Percentiles rank a stretch among this genome's conserved stretches.
phyloP scores from a whole-genome alignment of 495 filamentous ascomycete genomes.

The Penicillium ucsense region DNA sequence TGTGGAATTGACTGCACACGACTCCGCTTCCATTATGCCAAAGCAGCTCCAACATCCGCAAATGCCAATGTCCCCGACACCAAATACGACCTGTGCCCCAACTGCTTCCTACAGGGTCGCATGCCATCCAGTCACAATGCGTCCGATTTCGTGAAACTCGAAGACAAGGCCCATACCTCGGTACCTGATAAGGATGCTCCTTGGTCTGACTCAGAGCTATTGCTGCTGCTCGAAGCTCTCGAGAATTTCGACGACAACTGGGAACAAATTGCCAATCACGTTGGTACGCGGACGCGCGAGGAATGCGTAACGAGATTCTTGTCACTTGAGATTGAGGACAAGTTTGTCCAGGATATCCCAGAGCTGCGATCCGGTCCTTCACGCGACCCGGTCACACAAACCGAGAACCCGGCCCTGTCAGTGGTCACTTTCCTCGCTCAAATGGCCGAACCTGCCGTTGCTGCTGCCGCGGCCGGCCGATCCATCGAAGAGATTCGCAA shows the following conservation, averaged over 20 bases:
- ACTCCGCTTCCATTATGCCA: constrained; percentile 78
- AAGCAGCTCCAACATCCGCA: constrained; percentile 45
- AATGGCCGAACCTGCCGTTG: constrained; percentile 77
- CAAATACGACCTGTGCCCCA: constrained; percentile 82
- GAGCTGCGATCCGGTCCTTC: constrained; percentile 58
- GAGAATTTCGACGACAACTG: constrained; percentile 93
- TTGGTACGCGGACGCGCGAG: constrained; percentile 84
- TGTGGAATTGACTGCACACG: constrained; percentile 91
- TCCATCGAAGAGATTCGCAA: constrained; percentile 77
- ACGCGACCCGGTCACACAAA: constrained; percentile 73
- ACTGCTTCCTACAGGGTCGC: constrained; percentile 74
- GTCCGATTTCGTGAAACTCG: constrained; percentile 74
- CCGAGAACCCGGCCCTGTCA: constrained; percentile 91
- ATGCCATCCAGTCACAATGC: constrained; percentile 64
- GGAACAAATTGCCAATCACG: constrained; percentile 83
- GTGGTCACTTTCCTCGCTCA: constrained; percentile 87
- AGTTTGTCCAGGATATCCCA: constrained; percentile 70
- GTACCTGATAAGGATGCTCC: constrained; percentile 70
- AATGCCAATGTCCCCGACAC: constrained; percentile 46
- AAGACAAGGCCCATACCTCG: constrained; percentile 68
- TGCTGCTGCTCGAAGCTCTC: constrained; percentile 77
- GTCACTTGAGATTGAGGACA: constrained; percentile 82
- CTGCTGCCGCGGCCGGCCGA: constrained; percentile 78
- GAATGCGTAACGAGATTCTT: constrained; percentile 96
- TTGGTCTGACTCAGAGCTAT: constrained; percentile 83